Evolutionary conservation across 2,329 filamentous ascomycete species (phyloP), one percentile per base, ranked within the genome.

Genomic region (Apiospora koreana): DNA sequence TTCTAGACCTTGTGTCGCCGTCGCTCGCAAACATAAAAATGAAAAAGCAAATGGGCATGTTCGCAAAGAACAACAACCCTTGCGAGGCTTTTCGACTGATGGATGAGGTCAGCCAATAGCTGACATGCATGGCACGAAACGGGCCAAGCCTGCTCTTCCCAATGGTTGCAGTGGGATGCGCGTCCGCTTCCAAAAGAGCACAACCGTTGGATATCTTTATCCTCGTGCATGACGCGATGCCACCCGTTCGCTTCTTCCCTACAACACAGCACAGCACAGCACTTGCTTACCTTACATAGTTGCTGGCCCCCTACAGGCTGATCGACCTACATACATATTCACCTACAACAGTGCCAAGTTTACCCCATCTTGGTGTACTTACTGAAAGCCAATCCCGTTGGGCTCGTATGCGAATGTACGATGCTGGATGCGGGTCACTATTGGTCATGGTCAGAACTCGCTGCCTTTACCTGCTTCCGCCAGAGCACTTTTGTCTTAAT

Each of bases 181-280:
- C 54, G 54, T 38, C 54, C 54, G 54, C 54, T 62, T 62, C 54
- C 54, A 38, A 38, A 62, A 62, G 31, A 38, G 54, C 54, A 62
- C 54, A 62, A 38, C 54, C 54, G 54, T 62, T 62, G 54, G 54
- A 62, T 62, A 62, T 62, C 54, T 62, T 62, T 62, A 62, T 62
- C 28, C 54, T 62, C 54, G n/a, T 38, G 54, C 54, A 62, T 38
- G 54, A 38, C 54, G 28, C 54, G 54, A 62, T 62, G 31, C 54
- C 54, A 62, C 54, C 54, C 54, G 54, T 38, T 62, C 54, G 16
- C 21, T n/a, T 7, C 21, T 38, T 7, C 43, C 41, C 8, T 41
- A 41, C 38, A 41, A 9, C 38, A 41, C 38, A 41, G 38, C 38
- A 41, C 35, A 5, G n/a, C 8, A 35, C 35, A 35, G 35, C 35